Base-by-base conservation (phyloP, 495 filamentous ascomycete species). In the Glarea lozoyensis region DNA sequence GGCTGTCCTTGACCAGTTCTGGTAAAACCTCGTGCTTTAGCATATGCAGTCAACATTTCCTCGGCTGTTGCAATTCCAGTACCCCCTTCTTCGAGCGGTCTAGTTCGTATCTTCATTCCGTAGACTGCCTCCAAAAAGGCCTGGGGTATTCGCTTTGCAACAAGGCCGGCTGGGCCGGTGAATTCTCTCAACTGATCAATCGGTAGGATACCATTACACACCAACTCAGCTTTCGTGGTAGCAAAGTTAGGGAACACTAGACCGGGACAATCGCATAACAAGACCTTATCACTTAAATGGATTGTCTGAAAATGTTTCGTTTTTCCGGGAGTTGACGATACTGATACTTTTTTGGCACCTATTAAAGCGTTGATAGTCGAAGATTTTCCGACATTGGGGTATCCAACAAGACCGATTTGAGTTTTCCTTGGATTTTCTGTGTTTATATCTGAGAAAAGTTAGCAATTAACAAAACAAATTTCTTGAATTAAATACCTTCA, bases 231-330 rank as follows among this genome's bases (percentile, higher is more conserved):
- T 63, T 96, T 97, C 20, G 88, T 97, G 34, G 82, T 86, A 35
- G 93, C 89, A 54, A 97, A 99, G 62, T 97, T 96, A 45, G 93
- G 89, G 64, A 99, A 97, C 1, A 99, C 93, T 16, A 99, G 79
- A 76, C 93, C 93, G 21, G 93, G 93, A 55, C 93, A 99, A 79
- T 99, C 93, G 66, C 93, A 97, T 16, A 99, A 73, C 51, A 96
- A 76, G 49, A 97, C 85, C 48, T 79, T 73, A 12, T 88, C 81
- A 48, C 84, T 88, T 36, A 97, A 73, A 60, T 94, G 90, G 50
- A 99, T 88, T 13, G 93, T 99, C 61, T 99, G 93, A 68, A 99
- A 99, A 56, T 99, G 93, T 67, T 99, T 99, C 9, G 93, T 99
- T 64, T 97, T 99, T 44, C 93, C 93, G 4, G 93, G 93, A 2